Evolutionary conservation across 306 rosid species (phyloP).

Genomic region (Begonia masoniana): DNA sequence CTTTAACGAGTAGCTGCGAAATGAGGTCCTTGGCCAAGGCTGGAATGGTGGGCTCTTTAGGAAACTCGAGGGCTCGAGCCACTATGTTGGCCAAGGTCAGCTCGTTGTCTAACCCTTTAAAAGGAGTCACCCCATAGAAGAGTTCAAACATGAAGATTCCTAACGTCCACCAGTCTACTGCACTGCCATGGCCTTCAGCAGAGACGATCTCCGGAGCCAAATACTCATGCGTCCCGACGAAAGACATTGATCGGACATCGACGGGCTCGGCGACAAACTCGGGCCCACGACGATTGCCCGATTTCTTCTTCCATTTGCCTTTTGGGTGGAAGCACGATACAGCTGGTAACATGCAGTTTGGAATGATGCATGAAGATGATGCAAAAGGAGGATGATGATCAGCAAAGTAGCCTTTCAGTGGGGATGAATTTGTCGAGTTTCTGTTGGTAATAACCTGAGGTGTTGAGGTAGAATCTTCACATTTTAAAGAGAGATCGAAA

Average conservation of each 20-base stretch:
- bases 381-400: constrained; percentile 29
- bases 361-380: constrained; percentile 54
- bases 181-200: constrained; percentile 66
- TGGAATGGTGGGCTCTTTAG: constrained; percentile 41
- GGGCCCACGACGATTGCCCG: constrained; percentile 8
- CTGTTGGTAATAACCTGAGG: constrained; percentile 29
- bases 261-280: constrained; percentile 56
- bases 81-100: constrained; percentile 57
- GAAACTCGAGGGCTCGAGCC: constrained; percentile 68
- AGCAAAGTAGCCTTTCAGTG: constrained; percentile 3
- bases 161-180: constrained; percentile 75
- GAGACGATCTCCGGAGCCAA: constrained; percentile 54
- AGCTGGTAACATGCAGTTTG: constrained; percentile 51
- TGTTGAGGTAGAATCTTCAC: constrained; percentile 28
- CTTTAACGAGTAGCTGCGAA: constrained; percentile 46
- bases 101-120: constrained; percentile 54
- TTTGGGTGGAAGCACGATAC: constrained; percentile 53
- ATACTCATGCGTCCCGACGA: constrained; percentile 69
- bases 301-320: constrained; percentile 32
- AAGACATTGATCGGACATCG: constrained; percentile 62
- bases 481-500: constrained; percentile 53
- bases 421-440: constrained; percentile 19
- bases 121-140: constrained; percentile 62
- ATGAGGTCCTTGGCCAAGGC: constrained; percentile 48
- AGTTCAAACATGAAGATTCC: constrained; percentile 53